A percentile compares a stretch with the other conserved stretches of the same genome.
These are phyloP conservation scores for Pleurotus giganteus DNA, from an alignment of 768 basidiomycete genomes.

Conservation along the genomic window DNA sequence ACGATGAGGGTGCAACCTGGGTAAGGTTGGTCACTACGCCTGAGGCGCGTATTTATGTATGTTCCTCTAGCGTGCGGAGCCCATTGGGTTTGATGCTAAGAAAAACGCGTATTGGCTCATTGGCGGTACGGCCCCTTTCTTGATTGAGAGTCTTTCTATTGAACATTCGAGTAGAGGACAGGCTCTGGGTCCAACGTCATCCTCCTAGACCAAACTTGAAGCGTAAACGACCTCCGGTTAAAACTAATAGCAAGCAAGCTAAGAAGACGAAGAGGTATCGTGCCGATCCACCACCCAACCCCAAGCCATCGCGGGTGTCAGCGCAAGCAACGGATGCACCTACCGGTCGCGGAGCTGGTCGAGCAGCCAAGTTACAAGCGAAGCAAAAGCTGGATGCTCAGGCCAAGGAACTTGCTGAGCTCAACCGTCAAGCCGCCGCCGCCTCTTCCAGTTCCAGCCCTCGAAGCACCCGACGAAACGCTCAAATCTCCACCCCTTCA, in stretches of 20 bases:
- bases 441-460: slow-evolving; percentile 3
- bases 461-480: not conserved
- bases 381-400: slow-evolving; percentile 68
- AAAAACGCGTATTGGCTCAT: slow-evolving; percentile 85
- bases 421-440: slow-evolving; percentile 49
- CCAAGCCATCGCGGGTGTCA: slow-evolving; percentile 6
- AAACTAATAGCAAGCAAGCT: slow-evolving; percentile 8
- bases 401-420: slow-evolving; percentile 64
- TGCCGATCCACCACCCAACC: slow-evolving; percentile 9
- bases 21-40: slow-evolving; percentile 39
- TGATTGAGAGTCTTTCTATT: slow-evolving; percentile 5
- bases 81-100: slow-evolving; percentile 80
- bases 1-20: slow-evolving; percentile 79
- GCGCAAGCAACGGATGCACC: slow-evolving; percentile 15
- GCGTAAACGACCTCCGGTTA: slow-evolving; percentile 31
- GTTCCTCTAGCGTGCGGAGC: slow-evolving; percentile 67
- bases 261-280: slow-evolving; percentile 22
- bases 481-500: not conserved
- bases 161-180: slow-evolving; percentile 51
- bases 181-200: slow-evolving; percentile 84
- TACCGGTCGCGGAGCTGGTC: slow-evolving; percentile 30
- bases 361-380: slow-evolving; percentile 71
- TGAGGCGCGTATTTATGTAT: slow-evolving; percentile 8
- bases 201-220: slow-evolving; percentile 45
- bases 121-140: slow-evolving; percentile 49